These are phyloP conservation scores for Auxenochlorella pyrenoidosa DNA, from an alignment of 139 green algal species.

Conservation along the genomic window DNA sequence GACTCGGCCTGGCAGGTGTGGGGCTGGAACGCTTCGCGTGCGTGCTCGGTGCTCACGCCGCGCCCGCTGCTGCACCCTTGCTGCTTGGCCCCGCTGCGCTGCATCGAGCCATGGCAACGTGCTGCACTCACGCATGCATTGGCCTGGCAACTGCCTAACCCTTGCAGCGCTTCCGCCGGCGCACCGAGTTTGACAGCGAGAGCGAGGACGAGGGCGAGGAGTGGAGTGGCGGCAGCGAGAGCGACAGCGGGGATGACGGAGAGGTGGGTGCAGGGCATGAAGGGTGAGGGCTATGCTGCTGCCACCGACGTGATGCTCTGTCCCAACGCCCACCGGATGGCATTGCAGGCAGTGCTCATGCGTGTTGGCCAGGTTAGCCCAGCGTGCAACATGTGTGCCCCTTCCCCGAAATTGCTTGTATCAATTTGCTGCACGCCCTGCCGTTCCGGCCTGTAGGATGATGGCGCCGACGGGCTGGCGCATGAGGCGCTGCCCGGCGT, in stretches of 20 bases:
- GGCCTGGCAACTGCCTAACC: too few relatives aligned
- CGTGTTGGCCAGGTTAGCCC: too few relatives aligned
- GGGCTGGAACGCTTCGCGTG: neutral
- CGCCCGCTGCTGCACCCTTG: too few relatives aligned
- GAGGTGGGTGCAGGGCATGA: neutral
- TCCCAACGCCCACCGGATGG: too few relatives aligned
- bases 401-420: too few relatives aligned
- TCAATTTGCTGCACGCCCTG: neutral
- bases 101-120: too few relatives aligned
- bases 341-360: too few relatives aligned
- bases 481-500: neutral
- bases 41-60: neutral
- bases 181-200: constrained; percentile 21
- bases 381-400: too few relatives aligned
- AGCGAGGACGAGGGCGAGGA: constrained; percentile 39
- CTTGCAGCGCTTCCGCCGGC: constrained; percentile 36
- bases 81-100: neutral
- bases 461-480: neutral
- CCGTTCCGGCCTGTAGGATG: too few relatives aligned
- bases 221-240: constrained; percentile 5
- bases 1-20: constrained; percentile 44
- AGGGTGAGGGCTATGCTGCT: too few relatives aligned
- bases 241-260: constrained; percentile 20
- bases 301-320: too few relatives aligned
- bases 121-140: too few relatives aligned